Evolutionary conservation across 768 basidiomycete species (phyloP), one percentile per base, ranked within the genome.

Genomic region (Auricularia cornea): DNA sequence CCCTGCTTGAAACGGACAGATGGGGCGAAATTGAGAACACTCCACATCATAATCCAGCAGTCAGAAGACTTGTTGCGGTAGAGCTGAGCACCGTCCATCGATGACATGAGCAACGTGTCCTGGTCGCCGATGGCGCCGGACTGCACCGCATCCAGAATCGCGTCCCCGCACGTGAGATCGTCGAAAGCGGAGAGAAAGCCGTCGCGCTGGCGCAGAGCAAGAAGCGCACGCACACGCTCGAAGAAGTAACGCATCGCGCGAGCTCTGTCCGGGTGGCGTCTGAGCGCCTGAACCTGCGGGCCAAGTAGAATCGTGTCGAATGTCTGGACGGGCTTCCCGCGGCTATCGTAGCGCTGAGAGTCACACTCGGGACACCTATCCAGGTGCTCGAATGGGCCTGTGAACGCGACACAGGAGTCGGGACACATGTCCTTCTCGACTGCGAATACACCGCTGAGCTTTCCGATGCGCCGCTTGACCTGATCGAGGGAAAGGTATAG

Each of bases 41-140:
- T 62, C 78, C 79, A 81, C 8, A 81, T 75, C 29, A 61, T 70
- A 3, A 80, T 77, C 79, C 78, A 79, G 26, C 70, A 73, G 59
- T 80, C 77, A 0, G 79, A 81, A 31, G 68, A 63, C 66, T 80
- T 80, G 64, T 70, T 71, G 23, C 66, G 66, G 62, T 79, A 80
- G 0, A 82, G 72, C 63, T 81, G 79, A 0, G 77, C 76, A 6
- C 80, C 76, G 66, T 81, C 78, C 0, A 77, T 64, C 0, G 77
- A 77, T 8, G 77, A 64, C 48, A 73, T 64, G 0, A 81, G 65
- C 0, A 77, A 61, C 0, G 72, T 75, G 60, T 81, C 75, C 8
- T 76, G 65, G 2, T 61, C 28, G 5, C 60, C 61, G 40, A 79
- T 69, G 1, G 65, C 52, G 0, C 66, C 65, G 0, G 14, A 18